These are phyloP conservation scores for Lipomyces yamanashiensis DNA, from an alignment of 805 yeast species.

Conservation along the genomic window DNA sequence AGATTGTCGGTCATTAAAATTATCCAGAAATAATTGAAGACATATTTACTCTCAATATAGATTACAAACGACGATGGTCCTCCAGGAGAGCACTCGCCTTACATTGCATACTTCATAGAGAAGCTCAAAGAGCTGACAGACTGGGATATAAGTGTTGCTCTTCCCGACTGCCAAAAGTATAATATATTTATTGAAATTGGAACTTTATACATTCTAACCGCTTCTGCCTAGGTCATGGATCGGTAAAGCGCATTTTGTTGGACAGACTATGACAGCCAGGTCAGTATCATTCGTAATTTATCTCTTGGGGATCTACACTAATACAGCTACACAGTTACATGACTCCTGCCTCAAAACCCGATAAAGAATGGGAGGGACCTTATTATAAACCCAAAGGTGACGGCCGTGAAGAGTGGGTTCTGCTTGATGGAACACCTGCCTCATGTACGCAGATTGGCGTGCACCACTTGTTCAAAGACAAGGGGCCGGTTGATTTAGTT, in stretches of 20 bases:
- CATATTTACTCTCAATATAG: conserved; percentile 11
- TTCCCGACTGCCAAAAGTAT: conserved; percentile 69
- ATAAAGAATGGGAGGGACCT: conserved; percentile 43
- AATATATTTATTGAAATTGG: background rate
- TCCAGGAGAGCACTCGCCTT: conserved; percentile 80
- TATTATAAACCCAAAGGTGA: conserved; percentile 43
- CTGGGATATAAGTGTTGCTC: conserved; percentile 83
- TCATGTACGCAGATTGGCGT: conserved; percentile 91
- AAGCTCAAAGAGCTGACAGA: conserved; percentile 66
- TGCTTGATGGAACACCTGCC: conserved; percentile 94
- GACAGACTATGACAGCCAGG: conserved; percentile 59
- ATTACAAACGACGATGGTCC: conserved; percentile 98
- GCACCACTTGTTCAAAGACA: conserved; percentile 60
- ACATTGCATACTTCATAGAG: conserved; percentile 77
- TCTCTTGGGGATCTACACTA: background rate
- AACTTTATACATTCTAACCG: background rate
- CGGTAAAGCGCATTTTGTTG: conserved; percentile 87
- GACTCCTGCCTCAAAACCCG: conserved; percentile 21
- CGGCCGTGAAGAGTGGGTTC: conserved; percentile 72
- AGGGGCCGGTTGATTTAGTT: conserved; percentile 77
- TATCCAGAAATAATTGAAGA: background rate
- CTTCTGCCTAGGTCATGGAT: conserved; percentile 76
- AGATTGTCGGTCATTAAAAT: background rate
- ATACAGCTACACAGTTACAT: conserved; percentile 14
- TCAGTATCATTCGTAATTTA: background rate